Conservation (phyloP, 2,329 filamentous ascomycete genomes). For the Hymenoscyphus albidus region DNA sequence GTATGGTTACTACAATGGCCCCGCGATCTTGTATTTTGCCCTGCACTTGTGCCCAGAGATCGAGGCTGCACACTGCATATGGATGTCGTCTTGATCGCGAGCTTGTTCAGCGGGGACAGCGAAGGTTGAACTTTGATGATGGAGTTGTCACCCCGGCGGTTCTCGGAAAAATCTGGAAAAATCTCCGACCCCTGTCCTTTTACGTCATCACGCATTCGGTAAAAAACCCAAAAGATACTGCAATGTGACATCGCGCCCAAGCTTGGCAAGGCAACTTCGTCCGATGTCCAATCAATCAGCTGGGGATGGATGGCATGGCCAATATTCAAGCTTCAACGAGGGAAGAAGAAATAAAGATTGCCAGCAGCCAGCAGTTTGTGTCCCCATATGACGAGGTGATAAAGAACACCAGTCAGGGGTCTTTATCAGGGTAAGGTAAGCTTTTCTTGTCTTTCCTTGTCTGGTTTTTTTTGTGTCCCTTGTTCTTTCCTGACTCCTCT, state of each 20-base stretch:
- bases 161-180: background rate
- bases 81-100: no score
- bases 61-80: no score
- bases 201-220: background rate
- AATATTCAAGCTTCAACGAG: background rate
- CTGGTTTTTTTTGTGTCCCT: no score
- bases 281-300: background rate
- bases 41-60: no score
- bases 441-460: no score
- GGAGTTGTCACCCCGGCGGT: background rate
- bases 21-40: no score
- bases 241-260: background rate
- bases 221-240: no score
- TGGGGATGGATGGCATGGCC: no score
- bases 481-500: background rate
- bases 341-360: background rate
- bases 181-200: background rate
- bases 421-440: background rate
- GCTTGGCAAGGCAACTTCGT: slow-evolving; percentile 1
- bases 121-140: background rate
- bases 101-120: background rate
- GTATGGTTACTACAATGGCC: no score
- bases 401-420: background rate
- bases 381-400: background rate
- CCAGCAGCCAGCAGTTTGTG: background rate